A percentile compares a stretch with the other conserved stretches of the same genome.
Evolutionary conservation across 2,329 filamentous ascomycete species (phyloP).

Genomic region (Zymoseptoria tritici): DNA sequence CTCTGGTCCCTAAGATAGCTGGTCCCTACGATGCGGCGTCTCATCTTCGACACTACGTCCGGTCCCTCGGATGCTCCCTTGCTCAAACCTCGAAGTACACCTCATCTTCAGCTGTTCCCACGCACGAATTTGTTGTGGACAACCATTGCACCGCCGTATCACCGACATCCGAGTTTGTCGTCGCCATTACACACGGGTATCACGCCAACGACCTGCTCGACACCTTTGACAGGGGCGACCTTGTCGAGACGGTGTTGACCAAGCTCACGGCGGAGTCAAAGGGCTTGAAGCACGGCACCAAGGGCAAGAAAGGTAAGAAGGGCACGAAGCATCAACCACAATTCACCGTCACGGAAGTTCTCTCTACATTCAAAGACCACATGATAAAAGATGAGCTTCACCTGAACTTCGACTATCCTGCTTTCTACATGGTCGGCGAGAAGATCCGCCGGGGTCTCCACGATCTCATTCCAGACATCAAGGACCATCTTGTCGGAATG

Average conservation of each 20-base stretch:
- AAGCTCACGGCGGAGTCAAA: neutral
- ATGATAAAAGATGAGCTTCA: constrained; percentile 6
- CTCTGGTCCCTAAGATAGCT: neutral
- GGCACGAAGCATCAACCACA: neutral
- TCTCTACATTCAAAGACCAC: constrained; percentile 6
- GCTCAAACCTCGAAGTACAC: neutral
- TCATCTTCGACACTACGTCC: neutral
- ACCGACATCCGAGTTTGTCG: constrained; percentile 2
- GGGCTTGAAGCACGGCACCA: constrained; percentile 1
- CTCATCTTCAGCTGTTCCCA: neutral
- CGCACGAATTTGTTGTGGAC: neutral
- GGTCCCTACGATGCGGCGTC: neutral
- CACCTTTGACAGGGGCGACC: constrained; percentile 5
- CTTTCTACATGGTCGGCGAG: constrained; percentile 4
- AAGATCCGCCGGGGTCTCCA: neutral
- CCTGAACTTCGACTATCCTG: constrained; percentile 13
- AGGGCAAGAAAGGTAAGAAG: neutral
- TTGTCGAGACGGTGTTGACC: constrained; percentile 1
- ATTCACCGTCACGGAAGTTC: constrained; percentile 5
- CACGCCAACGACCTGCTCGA: constrained; percentile 1
- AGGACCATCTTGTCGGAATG: neutral
- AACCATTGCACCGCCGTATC: neutral
- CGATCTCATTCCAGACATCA: neutral
- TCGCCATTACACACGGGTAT: neutral
- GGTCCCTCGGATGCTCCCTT: neutral